phyloP scores from a whole-genome alignment of 192 early-diverging fungal species.

The Dissophora globulifera region DNA sequence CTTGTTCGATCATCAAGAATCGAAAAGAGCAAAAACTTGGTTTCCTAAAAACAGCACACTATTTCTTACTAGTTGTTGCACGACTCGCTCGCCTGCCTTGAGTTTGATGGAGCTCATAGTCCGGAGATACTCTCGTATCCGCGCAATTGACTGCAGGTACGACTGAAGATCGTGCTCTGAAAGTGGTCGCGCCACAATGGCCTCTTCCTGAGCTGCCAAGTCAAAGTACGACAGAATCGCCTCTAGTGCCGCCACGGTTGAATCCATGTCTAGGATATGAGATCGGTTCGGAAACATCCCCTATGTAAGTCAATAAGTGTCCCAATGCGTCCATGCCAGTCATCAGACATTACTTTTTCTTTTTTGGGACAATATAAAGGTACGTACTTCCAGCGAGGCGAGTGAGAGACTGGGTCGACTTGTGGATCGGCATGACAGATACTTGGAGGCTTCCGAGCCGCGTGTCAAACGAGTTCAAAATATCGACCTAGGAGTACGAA shows the following conservation, averaged over 20 bases:
- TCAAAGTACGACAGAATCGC: conserved; percentile 75
- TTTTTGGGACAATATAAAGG: background rate
- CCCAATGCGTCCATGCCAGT: too few relatives aligned
- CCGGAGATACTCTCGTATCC: conserved; percentile 46
- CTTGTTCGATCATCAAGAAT: too few relatives aligned
- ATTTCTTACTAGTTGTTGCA: conserved; percentile 33
- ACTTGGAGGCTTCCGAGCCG: conserved; percentile 76
- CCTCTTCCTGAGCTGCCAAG: conserved; percentile 72
- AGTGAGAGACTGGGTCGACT: conserved; percentile 78
- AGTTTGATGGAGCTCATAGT: conserved; percentile 48
- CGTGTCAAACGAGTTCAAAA: conserved; percentile 80
- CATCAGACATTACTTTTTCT: background rate
- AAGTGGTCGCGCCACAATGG: conserved; percentile 73
- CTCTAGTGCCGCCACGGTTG: conserved; percentile 67
- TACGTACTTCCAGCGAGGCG: conserved; percentile 75
- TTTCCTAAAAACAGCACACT: too few relatives aligned
- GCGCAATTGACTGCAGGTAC: conserved; percentile 37
- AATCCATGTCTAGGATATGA: conserved; percentile 84
- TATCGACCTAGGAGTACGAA: conserved; percentile 67
- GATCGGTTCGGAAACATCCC: too few relatives aligned
- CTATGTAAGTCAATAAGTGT: too few relatives aligned
- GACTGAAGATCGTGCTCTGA: conserved; percentile 20
- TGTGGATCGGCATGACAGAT: conserved; percentile 85
- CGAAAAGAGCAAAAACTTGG: background rate
- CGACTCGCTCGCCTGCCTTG: conserved; percentile 46